Evolutionary conservation across 495 filamentous ascomycete species (phyloP), one percentile per base, ranked within the genome.

Genomic region (Sphaerosporella brunnea): DNA sequence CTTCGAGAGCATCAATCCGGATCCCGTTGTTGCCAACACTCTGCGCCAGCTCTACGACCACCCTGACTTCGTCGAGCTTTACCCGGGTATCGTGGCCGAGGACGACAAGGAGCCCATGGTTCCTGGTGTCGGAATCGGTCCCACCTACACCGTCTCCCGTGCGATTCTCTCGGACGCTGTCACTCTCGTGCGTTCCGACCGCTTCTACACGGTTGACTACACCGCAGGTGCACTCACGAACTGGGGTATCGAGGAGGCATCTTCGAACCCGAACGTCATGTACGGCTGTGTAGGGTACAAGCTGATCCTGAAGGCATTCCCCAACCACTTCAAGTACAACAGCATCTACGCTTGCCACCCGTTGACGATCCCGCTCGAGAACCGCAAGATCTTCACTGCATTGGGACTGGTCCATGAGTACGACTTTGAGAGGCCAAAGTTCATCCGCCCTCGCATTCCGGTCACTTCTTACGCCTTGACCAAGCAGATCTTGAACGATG

Each of bases 291-390:
- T 88, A 2, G 77, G 87, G 61, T 87, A 87, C 66, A 93, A 88
- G 66, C 68, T 92, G 44, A 77, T 84, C 42, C 64, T 79, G 39
- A 71, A 80, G 18, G 79, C 83, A 2, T 85, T 93, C 69, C 84
- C 84, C 1, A 73, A 79, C 52, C 74, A 78, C 59, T 88, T 82
- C 73, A 79, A 77, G 60, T 58, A 66, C 23, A 79, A 90, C 63
- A 86, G 81, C 0, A 75, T 87, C 49, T 92, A 90, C 50, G 82
- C 82, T n/a, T 80, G 85, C 54, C 90, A 82, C 58, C 84, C 84
- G 3, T 81, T 93, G 74, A 84, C 80, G 4, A 77, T 81, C 20
- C 80, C 81, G 8, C 54, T 63, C 24, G 84, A 90, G 62, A 90
- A 81, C 53, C 63, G 67, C 34, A 75, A 74, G 54, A 88, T 92